A percentile compares a stretch with the other conserved stretches of the same genome.
These are phyloP conservation scores for Candida ipomoeae DNA, from an alignment of 805 yeast genomes.

Conservation along the genomic window DNA sequence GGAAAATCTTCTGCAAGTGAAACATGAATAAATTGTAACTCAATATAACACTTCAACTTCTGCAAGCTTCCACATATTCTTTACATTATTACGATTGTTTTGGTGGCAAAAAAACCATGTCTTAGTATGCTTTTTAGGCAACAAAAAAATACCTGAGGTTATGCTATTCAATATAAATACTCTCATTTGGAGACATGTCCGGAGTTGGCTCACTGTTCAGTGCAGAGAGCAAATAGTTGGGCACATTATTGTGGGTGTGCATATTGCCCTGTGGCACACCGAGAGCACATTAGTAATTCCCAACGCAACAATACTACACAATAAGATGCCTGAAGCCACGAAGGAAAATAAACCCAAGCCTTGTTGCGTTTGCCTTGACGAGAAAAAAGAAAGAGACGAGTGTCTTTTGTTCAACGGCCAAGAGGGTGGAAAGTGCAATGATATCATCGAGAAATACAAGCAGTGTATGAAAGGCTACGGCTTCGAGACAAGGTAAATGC, in stretches of 20 bases:
- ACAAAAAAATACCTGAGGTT: background rate
- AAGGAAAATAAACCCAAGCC: conserved; percentile 72
- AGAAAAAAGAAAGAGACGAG: conserved; percentile 79
- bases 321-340: conserved; percentile 10
- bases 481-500: conserved; percentile 43
- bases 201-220: background rate
- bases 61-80: no score
- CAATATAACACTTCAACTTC: no score
- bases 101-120: no score
- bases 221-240: background rate
- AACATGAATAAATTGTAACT: no score
- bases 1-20: no score
- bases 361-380: conserved; percentile 90
- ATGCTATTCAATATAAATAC: background rate
- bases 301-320: background rate
- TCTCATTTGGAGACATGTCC: background rate
- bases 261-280: background rate
- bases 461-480: conserved; percentile 91
- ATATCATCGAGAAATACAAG: conserved; percentile 69
- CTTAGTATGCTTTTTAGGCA: background rate
- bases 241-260: background rate
- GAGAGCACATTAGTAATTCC: conserved; percentile 1
- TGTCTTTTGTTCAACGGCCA: conserved; percentile 80
- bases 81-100: no score
- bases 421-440: conserved; percentile 77